Evolutionary conservation across 306 rosid species (phyloP), one percentile per base, ranked within the genome.

Genomic region (Gleditsia sinensis): DNA sequence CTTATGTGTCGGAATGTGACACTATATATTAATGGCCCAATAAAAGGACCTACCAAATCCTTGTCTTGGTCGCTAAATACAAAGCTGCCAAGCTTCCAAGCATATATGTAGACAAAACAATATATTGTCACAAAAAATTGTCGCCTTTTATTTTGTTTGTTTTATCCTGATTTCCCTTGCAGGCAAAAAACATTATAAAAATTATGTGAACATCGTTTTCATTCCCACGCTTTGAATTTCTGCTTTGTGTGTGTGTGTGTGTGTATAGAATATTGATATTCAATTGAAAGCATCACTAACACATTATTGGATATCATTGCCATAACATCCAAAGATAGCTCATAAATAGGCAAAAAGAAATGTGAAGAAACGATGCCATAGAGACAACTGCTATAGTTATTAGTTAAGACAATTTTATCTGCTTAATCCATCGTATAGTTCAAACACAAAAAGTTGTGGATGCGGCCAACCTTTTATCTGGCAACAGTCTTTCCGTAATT

Each of bases 41-140:
- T 32, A 32, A 8, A 53, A 11, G 4, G 14, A 27, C 45, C 9
- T 16, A 45, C 2, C 19, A 43, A 25, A 19, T 14, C 12, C 28
- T 63, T 76, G 42, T 48, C 75, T 23, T 23, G 20, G 4, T 54
- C 73, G 45, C 46, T 49, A 0, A 66, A 57, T 49, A 56, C 67
- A 76, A 71, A 75, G 11, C 1, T 46, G 19, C 46, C 51, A 46
- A 53, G 59, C 70, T 17, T 70, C n/a, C n/a, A 70, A 69, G 40
- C 74, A 80, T 59, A 46, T 69, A n/a, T n/a, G n/a, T n/a, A n/a
- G n/a, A 58, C 16, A 42, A 24, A 24, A 63, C 58, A 63, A 37
- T 36, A 37, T 36, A 55, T 19, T 77, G 36, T 53, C 61, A 50
- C 55, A 16, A 56, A 9, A 69, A 30, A 43, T 67, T 66, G 69